Evolutionary conservation across 371 early-diverging fungal genomes (phyloP), one percentile per base, ranked within the genome.

Genomic region (Circinella minor): DNA sequence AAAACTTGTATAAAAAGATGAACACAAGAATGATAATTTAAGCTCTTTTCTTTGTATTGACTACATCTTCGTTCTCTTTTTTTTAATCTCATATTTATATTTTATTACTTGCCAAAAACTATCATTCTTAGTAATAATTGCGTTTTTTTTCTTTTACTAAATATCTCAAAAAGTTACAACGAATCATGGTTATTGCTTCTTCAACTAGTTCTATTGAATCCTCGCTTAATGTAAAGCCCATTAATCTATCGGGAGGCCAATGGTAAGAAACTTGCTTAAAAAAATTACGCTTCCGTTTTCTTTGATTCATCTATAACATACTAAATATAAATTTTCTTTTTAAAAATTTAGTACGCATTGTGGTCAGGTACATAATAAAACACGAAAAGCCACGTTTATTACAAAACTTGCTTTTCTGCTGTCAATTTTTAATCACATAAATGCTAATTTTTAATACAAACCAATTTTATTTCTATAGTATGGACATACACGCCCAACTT

Each of bases 181-280:
- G 27, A 43, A 57, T 34, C 9, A 57, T 57, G 57, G 34, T 34
- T 14, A 34, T 27, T 5, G 20, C 55, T 17, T 55, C 55, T 18
- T 55, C n/a, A 1, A 55, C 55, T 17, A 55, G 47, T 27, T 27
- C 27, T 27, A 27, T 2, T 27, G 27, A 27, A 27, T 2, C 27
- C 27, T 27, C 2, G 27, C 27, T 27, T n/a, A n/a, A 63, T 13
- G 71, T 76, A n/a, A 73, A 73, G 18, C 76, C 76, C 34, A 61
- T 76, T n/a, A 73, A 76, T 47, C 59, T 76, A 34, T 66, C 73
- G 46, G 78, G 78, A 47, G 78, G 76, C 9, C 76, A 76, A 61
- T 76, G 76, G 76, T 76, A 76, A 36, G 62, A 37, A 37, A 3
- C 36, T 47, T 18, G 14, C 6, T 39, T 48, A 13, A 55, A 8